Percentiles rank a stretch among this genome's conserved stretches.
Conservation (phyloP, 83 land plant species). For the Picea abies region DNA sequence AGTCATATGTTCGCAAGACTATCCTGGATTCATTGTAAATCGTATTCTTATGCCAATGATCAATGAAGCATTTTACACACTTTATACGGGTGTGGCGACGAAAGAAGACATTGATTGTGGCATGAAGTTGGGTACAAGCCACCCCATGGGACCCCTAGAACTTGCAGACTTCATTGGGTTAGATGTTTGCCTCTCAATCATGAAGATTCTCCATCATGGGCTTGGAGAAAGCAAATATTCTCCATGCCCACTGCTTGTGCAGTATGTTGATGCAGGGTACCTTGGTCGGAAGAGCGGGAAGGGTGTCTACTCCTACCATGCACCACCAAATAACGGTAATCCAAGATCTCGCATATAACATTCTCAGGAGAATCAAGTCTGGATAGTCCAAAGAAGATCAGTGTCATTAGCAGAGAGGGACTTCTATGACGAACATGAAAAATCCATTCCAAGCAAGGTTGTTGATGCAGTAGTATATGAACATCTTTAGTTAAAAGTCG, state of each 20-base stretch:
- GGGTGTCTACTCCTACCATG: constrained; percentile 68
- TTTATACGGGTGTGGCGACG: constrained; percentile 83
- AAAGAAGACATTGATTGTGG: constrained; percentile 90
- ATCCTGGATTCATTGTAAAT: constrained; percentile 91
- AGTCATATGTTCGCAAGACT: constrained; percentile 82
- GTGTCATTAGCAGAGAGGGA: too few relatives aligned
- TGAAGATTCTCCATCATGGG: constrained; percentile 75
- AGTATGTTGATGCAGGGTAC: constrained; percentile 95
- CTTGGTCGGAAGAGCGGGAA: constrained; percentile 81
- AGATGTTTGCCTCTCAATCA: constrained; percentile 86
- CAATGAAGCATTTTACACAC: constrained; percentile 84
- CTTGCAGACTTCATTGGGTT: constrained; percentile 95
- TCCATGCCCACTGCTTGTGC: constrained; percentile 91
- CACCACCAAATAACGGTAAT: background rate
- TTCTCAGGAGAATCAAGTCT: background rate
- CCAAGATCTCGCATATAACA: constrained; percentile 6
- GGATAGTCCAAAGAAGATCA: too few relatives aligned
- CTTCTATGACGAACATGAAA: too few relatives aligned
- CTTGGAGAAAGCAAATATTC: constrained; percentile 84
- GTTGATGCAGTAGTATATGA: too few relatives aligned
- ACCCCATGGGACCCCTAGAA: constrained; percentile 94
- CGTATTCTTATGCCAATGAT: constrained; percentile 98
- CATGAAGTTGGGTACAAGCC: constrained; percentile 95
- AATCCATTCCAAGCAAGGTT: too few relatives aligned
- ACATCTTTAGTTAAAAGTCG: too few relatives aligned